phyloP scores from a whole-genome alignment of 331 rosid species.

The Cucumis variabilis region DNA sequence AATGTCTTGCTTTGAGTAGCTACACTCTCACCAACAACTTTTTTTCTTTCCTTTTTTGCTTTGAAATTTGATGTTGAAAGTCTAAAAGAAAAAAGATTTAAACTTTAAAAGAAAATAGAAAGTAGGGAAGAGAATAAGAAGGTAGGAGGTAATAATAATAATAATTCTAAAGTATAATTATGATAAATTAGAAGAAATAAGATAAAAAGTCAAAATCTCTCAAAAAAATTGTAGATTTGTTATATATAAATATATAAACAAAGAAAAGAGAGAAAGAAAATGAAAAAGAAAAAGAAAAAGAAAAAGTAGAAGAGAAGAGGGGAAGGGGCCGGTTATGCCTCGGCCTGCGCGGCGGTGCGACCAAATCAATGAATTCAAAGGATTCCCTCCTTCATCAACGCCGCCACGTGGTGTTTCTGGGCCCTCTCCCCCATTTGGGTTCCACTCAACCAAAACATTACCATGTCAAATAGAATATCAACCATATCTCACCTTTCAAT shows the following conservation, averaged over 20 bases:
- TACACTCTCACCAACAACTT: no score
- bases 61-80: neutral
- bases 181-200: neutral
- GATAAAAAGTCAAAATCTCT: neutral
- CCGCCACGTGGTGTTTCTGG: neutral
- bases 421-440: neutral
- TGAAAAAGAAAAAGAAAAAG: neutral
- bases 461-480: no score
- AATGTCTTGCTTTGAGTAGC: no score
- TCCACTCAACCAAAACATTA: no score
- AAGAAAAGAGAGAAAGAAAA: neutral
- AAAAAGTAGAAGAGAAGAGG: neutral
- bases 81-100: no score
- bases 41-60: no score
- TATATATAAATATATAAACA: no score
- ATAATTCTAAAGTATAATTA: neutral
- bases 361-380: slow-evolving; percentile 18
- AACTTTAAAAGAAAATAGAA: neutral
- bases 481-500: no score
- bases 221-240: neutral
- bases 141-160: neutral
- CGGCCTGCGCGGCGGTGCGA: slow-evolving; percentile 29
- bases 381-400: neutral
- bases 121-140: no score
- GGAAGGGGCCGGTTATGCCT: neutral